A percentile compares a stretch with the other conserved stretches of the same genome.
Conservation (phyloP, 2,329 filamentous ascomycete species). For the Monosporascus sp. region DNA sequence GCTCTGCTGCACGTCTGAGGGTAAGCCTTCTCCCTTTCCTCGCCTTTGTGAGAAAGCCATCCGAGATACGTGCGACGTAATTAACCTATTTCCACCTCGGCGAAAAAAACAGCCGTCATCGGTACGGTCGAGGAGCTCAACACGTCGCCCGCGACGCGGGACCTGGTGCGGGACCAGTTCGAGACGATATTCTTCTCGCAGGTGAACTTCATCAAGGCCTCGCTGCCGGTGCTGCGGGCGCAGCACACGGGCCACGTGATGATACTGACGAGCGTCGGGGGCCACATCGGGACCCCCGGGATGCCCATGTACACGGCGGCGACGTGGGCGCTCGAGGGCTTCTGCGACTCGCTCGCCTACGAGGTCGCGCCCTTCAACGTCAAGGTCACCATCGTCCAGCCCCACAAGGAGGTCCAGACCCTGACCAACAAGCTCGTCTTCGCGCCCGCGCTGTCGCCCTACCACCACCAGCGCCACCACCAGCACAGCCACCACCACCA, state of each 20-base stretch:
- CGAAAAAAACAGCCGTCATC: constrained; percentile 59
- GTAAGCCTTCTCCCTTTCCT: constrained; percentile 32
- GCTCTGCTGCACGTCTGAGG: constrained; percentile 83
- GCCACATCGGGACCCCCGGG: constrained; percentile 88
- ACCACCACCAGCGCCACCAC: constrained; percentile 60
- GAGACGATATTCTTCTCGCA: constrained; percentile 94
- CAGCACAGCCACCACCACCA: constrained; percentile 15
- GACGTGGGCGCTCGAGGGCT: constrained; percentile 92
- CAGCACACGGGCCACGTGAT: constrained; percentile 87
- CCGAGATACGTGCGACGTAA: constrained; percentile 7
- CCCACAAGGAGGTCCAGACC: constrained; percentile 85
- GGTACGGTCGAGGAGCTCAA: constrained; percentile 89
- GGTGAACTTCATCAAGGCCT: constrained; percentile 90
- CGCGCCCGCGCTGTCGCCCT: constrained; percentile 66
- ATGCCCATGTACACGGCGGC: constrained; percentile 88
- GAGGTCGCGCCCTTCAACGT: constrained; percentile 97
- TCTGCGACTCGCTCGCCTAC: constrained; percentile 91
- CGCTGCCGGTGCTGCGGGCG: constrained; percentile 71
- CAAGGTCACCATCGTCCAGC: constrained; percentile 92
- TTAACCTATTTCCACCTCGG: constrained; percentile 5
- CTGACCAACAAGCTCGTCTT: constrained; percentile 84
- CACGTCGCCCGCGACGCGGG: constrained; percentile 65
- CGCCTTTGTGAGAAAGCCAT: neutral
- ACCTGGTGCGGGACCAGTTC: constrained; percentile 84
- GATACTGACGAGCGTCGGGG: constrained; percentile 82